Percentiles rank a stretch among this genome's conserved stretches.
Evolutionary conservation across 345 rosid genomes (phyloP).

Genomic region (Hevea brasiliensis): DNA sequence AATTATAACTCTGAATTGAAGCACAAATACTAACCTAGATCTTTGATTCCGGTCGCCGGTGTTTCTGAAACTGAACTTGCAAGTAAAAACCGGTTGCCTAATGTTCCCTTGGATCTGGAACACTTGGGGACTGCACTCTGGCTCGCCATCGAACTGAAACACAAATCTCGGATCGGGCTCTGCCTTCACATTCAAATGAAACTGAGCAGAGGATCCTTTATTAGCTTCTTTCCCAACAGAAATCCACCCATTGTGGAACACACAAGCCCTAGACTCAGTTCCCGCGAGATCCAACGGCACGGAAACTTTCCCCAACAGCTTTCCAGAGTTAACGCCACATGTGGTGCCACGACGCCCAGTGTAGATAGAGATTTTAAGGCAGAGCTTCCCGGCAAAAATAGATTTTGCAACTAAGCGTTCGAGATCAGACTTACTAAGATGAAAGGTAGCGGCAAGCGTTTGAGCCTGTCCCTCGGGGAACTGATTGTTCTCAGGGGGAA

Average conservation of each 20-base stretch:
- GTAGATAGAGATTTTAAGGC: conserved; percentile 58
- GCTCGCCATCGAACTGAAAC: conserved; percentile 95
- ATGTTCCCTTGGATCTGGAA: conserved; percentile 83
- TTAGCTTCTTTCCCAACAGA: conserved; percentile 56
- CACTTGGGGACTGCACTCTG: conserved; percentile 95
- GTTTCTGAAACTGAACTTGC: conserved; percentile 80
- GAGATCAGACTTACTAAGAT: conserved; percentile 64
- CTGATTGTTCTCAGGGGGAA: conserved; percentile 41
- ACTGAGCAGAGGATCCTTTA: conserved; percentile 52
- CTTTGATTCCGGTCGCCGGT: conserved; percentile 64
- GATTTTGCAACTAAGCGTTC: conserved; percentile 58
- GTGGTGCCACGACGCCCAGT: conserved; percentile 71
- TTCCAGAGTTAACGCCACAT: conserved; percentile 73
- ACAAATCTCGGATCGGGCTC: conserved; percentile 95
- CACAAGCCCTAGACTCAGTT: conserved; percentile 45
- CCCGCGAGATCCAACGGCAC: conserved; percentile 80
- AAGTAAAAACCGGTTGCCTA: conserved; percentile 89
- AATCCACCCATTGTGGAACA: conserved; percentile 78
- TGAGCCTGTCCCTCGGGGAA: conserved; percentile 40
- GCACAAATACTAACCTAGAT: conserved; percentile 55
- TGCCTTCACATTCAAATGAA: conserved; percentile 72
- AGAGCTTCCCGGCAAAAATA: conserved; percentile 54
- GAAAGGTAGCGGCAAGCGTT: conserved; percentile 66
- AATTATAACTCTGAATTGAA: neutral
- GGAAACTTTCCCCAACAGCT: conserved; percentile 63